phyloP scores from a whole-genome alignment of 257 asterid species.

The Penstemon eatonii region DNA sequence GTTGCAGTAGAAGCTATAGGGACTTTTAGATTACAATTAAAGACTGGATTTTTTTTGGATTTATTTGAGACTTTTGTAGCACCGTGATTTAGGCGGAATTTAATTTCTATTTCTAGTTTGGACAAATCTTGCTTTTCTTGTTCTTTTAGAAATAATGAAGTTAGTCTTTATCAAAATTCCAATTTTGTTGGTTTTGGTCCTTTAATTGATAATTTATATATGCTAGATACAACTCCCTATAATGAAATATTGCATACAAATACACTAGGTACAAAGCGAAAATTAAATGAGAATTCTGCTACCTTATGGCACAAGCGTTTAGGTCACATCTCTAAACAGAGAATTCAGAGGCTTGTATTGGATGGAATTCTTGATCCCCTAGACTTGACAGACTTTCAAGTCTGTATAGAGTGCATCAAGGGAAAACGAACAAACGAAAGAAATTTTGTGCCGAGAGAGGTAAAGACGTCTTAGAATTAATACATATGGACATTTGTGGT shows the following conservation, averaged over 20 bases:
- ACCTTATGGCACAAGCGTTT: conserved; percentile 6
- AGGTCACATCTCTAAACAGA: conserved; percentile 3
- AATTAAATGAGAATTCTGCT: not conserved
- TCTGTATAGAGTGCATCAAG: conserved; percentile 15
- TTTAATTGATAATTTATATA: not conserved
- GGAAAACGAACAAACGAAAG: conserved; percentile 11
- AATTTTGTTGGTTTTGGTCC: not conserved
- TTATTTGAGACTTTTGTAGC: conserved; percentile 9
- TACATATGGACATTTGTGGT: conserved; percentile 12
- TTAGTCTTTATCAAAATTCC: not conserved
- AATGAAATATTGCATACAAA: not conserved
- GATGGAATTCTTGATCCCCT: not conserved
- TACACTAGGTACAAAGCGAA: not conserved
- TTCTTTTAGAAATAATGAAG: too few relatives aligned
- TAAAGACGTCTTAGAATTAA: conserved; percentile 11
- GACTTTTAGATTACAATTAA: not conserved
- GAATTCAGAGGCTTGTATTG: not conserved
- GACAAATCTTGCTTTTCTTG: not conserved
- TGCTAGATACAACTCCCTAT: not conserved
- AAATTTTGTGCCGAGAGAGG: not conserved
- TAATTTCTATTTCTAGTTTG: not conserved
- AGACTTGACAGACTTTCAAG: not conserved
- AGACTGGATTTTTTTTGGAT: conserved; percentile 1
- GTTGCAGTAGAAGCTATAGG: too few relatives aligned
- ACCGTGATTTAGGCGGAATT: not conserved